Evolutionary conservation across 306 rosid species (phyloP), one percentile per base, ranked within the genome.

Genomic region (Comarum palustre): DNA sequence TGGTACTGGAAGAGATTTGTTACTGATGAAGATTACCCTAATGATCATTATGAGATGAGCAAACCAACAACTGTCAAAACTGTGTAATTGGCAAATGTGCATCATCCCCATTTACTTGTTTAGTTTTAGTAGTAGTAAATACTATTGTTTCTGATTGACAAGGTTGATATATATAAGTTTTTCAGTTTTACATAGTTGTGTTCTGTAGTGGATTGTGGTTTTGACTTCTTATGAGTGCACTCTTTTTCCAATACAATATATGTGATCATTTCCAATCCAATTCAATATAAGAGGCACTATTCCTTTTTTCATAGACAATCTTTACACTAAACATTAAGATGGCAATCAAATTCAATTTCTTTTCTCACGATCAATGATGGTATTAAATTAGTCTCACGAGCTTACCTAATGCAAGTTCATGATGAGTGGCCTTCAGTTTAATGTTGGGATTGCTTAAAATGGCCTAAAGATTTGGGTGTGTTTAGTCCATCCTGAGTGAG

Each of bases 1-100:
- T 84, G 90, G 80, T 90, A 80, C 75, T 93, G 98, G 98, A 77
- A 88, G 0, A 83, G 71, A 73, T 93, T 83, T 50, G 92, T 93
- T 52, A 51, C 17, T 0, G 84, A 80, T 2, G 89, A 68, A 2
- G 84, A 75, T 22, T 62, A 51, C 78, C 75, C 67, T 51, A 82
- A 74, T 70, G 87, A 84, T 1, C 80, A 67, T 36, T 39, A 85
- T 63, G 75, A 83, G 75, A 73, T 86, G 89, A 63, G 22, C 50
- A 85, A 79, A 65, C 83, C 75, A 75, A 80, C 64, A 52, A 19
- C n/a, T 50, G 7, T 39, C 19, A 83, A 83, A 42, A 68, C 1
- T 71, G 87, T 89, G 42, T 89, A 80, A 71, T 31, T 83, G 66
- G 29, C 27, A 60, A 9, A 29, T 59, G n/a, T 32, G 38, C 20